These are phyloP conservation scores for Tylopilus sp. DNA, from an alignment of 1,284 basidiomycete genomes.

Conservation along the genomic window DNA sequence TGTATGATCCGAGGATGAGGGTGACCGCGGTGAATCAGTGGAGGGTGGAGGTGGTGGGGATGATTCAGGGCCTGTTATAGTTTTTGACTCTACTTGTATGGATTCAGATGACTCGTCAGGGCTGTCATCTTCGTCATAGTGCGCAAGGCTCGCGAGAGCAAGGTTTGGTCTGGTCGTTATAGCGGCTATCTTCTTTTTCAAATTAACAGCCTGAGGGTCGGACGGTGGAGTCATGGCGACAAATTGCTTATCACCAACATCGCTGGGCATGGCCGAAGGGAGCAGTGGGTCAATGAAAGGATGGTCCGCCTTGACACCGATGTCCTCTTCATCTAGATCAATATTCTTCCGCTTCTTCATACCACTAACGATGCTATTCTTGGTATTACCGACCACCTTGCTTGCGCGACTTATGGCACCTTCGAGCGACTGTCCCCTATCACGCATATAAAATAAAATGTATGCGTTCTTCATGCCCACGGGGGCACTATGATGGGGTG, in stretches of 20 bases:
- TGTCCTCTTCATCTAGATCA: conserved; percentile 49
- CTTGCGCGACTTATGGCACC: conserved; percentile 48
- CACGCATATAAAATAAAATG: conserved; percentile 87
- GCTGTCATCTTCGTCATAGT: conserved; percentile 57
- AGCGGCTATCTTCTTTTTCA: conserved; percentile 66
- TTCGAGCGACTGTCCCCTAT: conserved; percentile 70
- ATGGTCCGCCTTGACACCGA: conserved; percentile 46
- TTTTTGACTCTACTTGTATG: conserved; percentile 25
- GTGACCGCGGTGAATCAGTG: conserved; percentile 29
- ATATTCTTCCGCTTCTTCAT: conserved; percentile 64
- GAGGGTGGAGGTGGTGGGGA: conserved; percentile 30
- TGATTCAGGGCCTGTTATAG: conserved; percentile 27
- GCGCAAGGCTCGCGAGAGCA: conserved; percentile 50
- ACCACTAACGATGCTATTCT: conserved; percentile 45
- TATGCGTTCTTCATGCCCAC: conserved; percentile 82
- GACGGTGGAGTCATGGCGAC: conserved; percentile 6
- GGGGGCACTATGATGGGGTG: conserved; percentile 43
- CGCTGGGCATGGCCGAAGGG: conserved; percentile 44
- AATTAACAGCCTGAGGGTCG: conserved; percentile 60
- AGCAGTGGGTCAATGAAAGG: conserved; percentile 67
- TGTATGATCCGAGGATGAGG: conserved; percentile 20
- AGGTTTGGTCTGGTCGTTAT: conserved; percentile 37
- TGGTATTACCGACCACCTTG: conserved; percentile 21
- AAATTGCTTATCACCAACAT: conserved; percentile 8
- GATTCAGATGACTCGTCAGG: conserved; percentile 31